These are phyloP conservation scores for Nevesoporus exiguus DNA, from an alignment of 768 basidiomycete species.

Conservation along the genomic window DNA sequence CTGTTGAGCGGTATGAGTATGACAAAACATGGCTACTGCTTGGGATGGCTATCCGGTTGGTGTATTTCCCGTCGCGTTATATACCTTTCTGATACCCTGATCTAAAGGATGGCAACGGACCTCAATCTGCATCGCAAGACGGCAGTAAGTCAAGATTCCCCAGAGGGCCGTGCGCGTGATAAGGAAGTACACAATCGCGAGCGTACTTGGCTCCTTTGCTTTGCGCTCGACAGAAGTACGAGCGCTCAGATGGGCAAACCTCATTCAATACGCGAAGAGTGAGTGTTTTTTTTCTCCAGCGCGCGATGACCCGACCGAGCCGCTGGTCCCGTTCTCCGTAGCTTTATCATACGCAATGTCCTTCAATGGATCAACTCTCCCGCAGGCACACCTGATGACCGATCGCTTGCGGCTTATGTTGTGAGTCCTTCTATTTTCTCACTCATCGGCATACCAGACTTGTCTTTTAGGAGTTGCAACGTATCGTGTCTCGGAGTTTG, in stretches of 20 bases:
- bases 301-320: neutral
- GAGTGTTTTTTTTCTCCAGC: conserved; percentile 31
- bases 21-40: conserved; percentile 91
- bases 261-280: conserved; percentile 91
- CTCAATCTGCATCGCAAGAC: conserved; percentile 93
- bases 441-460: neutral
- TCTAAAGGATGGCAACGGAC: conserved; percentile 86
- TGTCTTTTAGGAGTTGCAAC: conserved; percentile 68
- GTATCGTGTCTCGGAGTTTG: conserved; percentile 81
- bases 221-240: conserved; percentile 80
- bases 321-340: conserved; percentile 26
- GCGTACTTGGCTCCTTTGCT: conserved; percentile 90
- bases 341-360: conserved; percentile 85
- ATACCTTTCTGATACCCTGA: conserved; percentile 8
- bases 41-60: conserved; percentile 80
- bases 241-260: conserved; percentile 98
- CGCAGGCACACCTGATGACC: conserved; percentile 60
- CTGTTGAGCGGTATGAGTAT: conserved; percentile 94
- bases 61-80: conserved; percentile 3
- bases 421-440: conserved; percentile 40
- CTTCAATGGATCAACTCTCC: conserved; percentile 70
- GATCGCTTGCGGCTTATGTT: conserved; percentile 70
- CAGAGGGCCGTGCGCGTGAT: conserved; percentile 79
- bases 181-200: conserved; percentile 91
- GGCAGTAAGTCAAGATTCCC: conserved; percentile 55